phyloP scores from a whole-genome alignment of 805 yeast genomes.

The Blastobotrys robertii region DNA sequence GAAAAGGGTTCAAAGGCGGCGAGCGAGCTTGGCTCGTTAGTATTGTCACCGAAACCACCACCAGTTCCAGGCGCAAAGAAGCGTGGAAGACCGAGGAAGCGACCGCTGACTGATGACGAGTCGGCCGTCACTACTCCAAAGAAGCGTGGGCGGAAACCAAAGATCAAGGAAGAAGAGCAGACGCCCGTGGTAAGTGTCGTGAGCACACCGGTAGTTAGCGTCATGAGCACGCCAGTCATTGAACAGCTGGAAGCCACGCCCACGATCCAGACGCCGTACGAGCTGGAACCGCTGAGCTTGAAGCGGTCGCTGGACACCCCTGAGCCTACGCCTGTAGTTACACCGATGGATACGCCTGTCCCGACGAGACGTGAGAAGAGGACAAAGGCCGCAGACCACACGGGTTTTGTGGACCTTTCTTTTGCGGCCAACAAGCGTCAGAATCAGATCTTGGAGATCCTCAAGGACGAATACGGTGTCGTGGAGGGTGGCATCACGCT shows the following conservation, averaged over 20 bases:
- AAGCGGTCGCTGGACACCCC: too few relatives aligned
- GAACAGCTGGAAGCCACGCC: too few relatives aligned
- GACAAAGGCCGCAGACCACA: too few relatives aligned
- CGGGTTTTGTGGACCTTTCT: slow-evolving; percentile 22
- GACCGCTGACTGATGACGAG: slow-evolving; percentile 5
- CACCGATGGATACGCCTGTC: too few relatives aligned
- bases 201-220: too few relatives aligned
- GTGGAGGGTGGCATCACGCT: slow-evolving; percentile 35
- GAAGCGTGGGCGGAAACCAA: slow-evolving; percentile 4
- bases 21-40: too few relatives aligned
- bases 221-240: too few relatives aligned
- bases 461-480: slow-evolving; percentile 39
- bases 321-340: too few relatives aligned
- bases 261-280: too few relatives aligned
- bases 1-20: slow-evolving; percentile 8
- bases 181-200: too few relatives aligned
- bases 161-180: neutral
- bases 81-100: slow-evolving; percentile 20
- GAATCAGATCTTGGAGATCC: slow-evolving; percentile 33
- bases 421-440: slow-evolving; percentile 38
- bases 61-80: slow-evolving; percentile 5
- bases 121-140: neutral
- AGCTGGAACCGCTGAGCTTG: too few relatives aligned
- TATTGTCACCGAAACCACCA: slow-evolving; percentile 2
- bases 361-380: neutral